Percentiles rank a stretch among this genome's conserved stretches.
Evolutionary conservation across 192 early-diverging fungal species (phyloP).

Genomic region (Gryganskiella cystojenkinii): DNA sequence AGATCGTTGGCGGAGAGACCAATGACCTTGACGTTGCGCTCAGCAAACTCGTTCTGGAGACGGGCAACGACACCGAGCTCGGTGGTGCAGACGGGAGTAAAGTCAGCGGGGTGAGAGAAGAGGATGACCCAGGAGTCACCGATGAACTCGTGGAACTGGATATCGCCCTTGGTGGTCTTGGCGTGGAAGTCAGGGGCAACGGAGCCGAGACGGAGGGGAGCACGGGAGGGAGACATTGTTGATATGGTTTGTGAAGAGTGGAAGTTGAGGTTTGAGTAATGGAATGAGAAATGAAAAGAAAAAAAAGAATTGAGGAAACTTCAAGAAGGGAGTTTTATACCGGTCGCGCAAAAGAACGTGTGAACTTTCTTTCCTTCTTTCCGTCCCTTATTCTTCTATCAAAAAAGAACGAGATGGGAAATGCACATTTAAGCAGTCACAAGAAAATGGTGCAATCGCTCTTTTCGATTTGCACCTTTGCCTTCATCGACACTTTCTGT

Average conservation of each 20-base stretch:
- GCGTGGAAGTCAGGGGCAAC: slow-evolving; percentile 78
- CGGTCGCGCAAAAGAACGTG: not conserved
- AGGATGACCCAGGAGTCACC: slow-evolving; percentile 90
- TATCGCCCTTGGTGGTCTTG: slow-evolving; percentile 87
- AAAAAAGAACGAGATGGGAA: too few species aligned
- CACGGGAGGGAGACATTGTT: slow-evolving; percentile 31
- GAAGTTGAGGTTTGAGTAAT: not conserved
- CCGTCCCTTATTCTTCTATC: too few species aligned
- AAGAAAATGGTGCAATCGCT: not conserved
- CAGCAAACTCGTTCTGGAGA: slow-evolving; percentile 79
- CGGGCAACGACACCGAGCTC: slow-evolving; percentile 95
- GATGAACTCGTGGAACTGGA: slow-evolving; percentile 93
- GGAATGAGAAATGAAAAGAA: not conserved
- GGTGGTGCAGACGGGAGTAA: slow-evolving; percentile 96
- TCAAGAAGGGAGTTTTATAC: not conserved
- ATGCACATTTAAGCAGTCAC: too few species aligned
- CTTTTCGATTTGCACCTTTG: not conserved
- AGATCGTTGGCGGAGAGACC: slow-evolving; percentile 95
- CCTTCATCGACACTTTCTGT: not conserved
- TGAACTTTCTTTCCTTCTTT: not conserved
- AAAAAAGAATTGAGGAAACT: not conserved
- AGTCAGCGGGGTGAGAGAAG: slow-evolving; percentile 99
- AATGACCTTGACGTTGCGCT: slow-evolving; percentile 89
- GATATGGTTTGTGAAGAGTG: not conserved
- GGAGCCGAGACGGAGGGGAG: slow-evolving; percentile 54